phyloP scores from a whole-genome alignment of 768 basidiomycete species.

The Mycena albidolilacea region DNA sequence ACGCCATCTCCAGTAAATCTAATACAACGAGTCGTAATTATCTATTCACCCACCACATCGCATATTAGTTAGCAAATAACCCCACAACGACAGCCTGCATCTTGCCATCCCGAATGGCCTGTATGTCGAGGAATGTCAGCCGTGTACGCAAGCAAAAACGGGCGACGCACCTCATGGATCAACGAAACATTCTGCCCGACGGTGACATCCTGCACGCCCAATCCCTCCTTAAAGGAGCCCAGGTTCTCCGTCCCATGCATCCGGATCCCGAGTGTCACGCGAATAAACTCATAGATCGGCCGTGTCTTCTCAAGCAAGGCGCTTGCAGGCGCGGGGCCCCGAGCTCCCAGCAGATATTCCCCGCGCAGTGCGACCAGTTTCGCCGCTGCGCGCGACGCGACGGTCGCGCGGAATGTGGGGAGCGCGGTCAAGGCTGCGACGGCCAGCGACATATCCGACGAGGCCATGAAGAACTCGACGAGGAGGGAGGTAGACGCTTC shows the following conservation, averaged over 20 bases:
- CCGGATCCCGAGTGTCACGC: conserved; percentile 1
- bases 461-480: background rate
- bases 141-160: background rate
- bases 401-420: background rate
- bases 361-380: background rate
- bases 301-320: background rate
- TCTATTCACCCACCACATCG: background rate
- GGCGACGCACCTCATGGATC: background rate
- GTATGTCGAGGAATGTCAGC: background rate
- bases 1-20: background rate
- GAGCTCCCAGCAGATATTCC: background rate
- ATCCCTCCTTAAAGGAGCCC: background rate
- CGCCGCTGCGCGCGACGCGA: background rate
- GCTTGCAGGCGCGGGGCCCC: background rate
- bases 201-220: background rate
- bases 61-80: background rate
- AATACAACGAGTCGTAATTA: background rate
- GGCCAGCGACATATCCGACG: background rate
- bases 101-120: conserved; percentile 5
- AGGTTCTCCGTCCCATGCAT: conserved; percentile 1
- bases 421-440: background rate
- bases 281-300: conserved; percentile 6
- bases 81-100: background rate
- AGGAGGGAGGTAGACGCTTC: background rate
- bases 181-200: background rate